A percentile compares a stretch with the other conserved stretches of the same genome.
Evolutionary conservation across 2,329 filamentous ascomycete genomes (phyloP).

Genomic region (Hyphodiscus sp.): DNA sequence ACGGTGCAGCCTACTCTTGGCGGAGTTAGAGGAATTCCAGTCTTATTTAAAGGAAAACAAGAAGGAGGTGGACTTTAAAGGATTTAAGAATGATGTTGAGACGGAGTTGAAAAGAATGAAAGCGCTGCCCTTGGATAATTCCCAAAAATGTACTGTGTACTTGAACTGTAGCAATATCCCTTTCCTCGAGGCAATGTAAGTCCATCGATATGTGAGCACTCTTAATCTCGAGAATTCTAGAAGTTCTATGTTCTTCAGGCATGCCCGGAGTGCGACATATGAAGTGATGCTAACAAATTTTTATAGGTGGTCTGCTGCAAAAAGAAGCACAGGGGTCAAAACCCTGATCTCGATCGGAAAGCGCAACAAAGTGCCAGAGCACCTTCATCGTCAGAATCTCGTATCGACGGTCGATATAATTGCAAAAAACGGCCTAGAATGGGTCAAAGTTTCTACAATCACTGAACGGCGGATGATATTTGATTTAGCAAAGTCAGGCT

Average conservation of each 20-base stretch:
- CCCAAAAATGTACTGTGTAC: not conserved
- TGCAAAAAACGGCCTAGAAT: conserved; percentile 53
- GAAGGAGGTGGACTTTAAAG: conserved; percentile 43
- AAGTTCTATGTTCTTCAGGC: not conserved
- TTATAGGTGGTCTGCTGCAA: conserved; percentile 49
- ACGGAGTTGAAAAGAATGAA: conserved; percentile 42
- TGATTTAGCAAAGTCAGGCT: conserved; percentile 63
- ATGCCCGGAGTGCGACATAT: no score
- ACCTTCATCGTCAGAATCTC: conserved; percentile 23
- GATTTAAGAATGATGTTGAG: conserved; percentile 40
- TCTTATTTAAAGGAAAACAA: conserved; percentile 34
- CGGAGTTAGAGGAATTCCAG: conserved; percentile 40
- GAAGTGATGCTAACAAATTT: not conserved
- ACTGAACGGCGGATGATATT: conserved; percentile 58
- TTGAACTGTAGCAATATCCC: not conserved
- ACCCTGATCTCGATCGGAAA: conserved; percentile 43
- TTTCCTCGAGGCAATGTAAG: not conserved
- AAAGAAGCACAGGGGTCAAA: conserved; percentile 47
- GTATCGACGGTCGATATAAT: conserved; percentile 59
- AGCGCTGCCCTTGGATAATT: conserved; percentile 25
- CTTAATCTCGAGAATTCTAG: conserved; percentile 1
- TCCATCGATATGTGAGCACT: not conserved
- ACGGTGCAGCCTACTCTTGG: conserved; percentile 32
- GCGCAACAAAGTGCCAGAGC: conserved; percentile 27
- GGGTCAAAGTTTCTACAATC: conserved; percentile 63